A percentile compares a stretch with the other conserved stretches of the same genome.
phyloP scores from a whole-genome alignment of 768 basidiomycete species.

The Suillus paluster region DNA sequence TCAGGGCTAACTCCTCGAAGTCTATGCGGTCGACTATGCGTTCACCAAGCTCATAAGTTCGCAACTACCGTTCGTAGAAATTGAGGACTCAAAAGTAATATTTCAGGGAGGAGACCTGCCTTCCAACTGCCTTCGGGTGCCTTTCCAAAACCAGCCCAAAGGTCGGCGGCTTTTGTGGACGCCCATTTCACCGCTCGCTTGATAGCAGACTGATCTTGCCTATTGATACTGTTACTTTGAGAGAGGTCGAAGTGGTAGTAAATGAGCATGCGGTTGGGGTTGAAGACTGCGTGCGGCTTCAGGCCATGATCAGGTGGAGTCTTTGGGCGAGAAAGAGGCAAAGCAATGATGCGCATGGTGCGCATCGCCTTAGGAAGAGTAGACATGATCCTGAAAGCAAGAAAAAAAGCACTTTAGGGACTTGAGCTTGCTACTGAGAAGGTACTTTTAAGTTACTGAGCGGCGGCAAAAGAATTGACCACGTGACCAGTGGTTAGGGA shows the following conservation, averaged over 20 bases:
- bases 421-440: too few species aligned
- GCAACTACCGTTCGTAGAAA: slow-evolving; percentile 45
- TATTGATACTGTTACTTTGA: slow-evolving; percentile 38
- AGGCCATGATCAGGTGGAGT: slow-evolving; percentile 13
- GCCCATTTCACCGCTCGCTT: slow-evolving; percentile 46
- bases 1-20: slow-evolving; percentile 80
- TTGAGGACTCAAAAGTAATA: background rate
- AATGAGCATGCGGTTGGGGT: slow-evolving; percentile 31
- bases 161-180: slow-evolving; percentile 52
- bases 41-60: slow-evolving; percentile 66
- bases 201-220: slow-evolving; percentile 33
- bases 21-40: slow-evolving; percentile 72
- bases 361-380: slow-evolving; percentile 19
- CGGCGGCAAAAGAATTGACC: background rate
- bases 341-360: slow-evolving; percentile 51
- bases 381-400: slow-evolving; percentile 18
- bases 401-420: background rate
- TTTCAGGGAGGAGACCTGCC: slow-evolving; percentile 45
- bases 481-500: slow-evolving; percentile 5
- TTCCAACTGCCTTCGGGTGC: slow-evolving; percentile 71
- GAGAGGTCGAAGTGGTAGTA: slow-evolving; percentile 48
- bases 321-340: slow-evolving; percentile 42
- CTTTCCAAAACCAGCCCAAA: slow-evolving; percentile 74
- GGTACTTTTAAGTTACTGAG: too few species aligned
- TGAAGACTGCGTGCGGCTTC: slow-evolving; percentile 13